Conservation (phyloP, 192 early-diverging fungal genomes). For the Chytriomyces hyalinus region DNA sequence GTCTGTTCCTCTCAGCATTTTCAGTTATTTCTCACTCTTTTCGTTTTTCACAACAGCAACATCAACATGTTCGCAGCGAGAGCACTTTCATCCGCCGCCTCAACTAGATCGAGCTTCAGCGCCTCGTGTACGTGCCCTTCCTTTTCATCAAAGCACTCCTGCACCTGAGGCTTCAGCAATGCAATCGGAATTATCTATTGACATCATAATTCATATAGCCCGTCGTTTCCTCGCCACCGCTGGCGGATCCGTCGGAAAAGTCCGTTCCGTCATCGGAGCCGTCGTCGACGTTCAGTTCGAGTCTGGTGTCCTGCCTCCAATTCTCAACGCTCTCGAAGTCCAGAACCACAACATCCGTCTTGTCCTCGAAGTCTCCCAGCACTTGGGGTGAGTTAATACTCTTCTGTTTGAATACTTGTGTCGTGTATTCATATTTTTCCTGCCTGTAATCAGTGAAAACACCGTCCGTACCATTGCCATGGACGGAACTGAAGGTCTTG, state of each 20-base stretch:
- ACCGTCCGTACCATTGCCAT: conserved; percentile 98
- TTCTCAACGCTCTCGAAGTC: conserved; percentile 95
- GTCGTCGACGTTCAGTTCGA: conserved; percentile 98
- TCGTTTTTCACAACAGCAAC: background rate
- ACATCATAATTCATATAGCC: conserved; percentile 8
- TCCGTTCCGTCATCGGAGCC: conserved; percentile 95
- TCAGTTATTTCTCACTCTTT: background rate
- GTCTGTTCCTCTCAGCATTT: background rate
- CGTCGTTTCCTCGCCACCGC: conserved; percentile 40
- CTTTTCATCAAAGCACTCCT: background rate
- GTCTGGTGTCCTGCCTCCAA: conserved; percentile 83
- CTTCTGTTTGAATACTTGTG: conserved; percentile 23
- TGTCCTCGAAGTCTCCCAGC: conserved; percentile 93
- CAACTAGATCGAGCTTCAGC: conserved; percentile 29
- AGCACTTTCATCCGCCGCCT: conserved; percentile 29
- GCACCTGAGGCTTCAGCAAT: background rate
- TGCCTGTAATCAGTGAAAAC: conserved; percentile 67
- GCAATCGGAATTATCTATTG: background rate
- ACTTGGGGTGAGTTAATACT: conserved; percentile 69
- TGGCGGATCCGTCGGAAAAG: conserved; percentile 62
- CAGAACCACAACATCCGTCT: conserved; percentile 77
- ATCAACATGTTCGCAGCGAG: conserved; percentile 34
- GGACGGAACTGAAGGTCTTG: conserved; percentile 97
- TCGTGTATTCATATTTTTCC: conserved; percentile 32
- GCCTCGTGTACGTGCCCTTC: conserved; percentile 24